Conservation (phyloP, 805 yeast genomes). For the Wickerhamiella spandovensis region DNA sequence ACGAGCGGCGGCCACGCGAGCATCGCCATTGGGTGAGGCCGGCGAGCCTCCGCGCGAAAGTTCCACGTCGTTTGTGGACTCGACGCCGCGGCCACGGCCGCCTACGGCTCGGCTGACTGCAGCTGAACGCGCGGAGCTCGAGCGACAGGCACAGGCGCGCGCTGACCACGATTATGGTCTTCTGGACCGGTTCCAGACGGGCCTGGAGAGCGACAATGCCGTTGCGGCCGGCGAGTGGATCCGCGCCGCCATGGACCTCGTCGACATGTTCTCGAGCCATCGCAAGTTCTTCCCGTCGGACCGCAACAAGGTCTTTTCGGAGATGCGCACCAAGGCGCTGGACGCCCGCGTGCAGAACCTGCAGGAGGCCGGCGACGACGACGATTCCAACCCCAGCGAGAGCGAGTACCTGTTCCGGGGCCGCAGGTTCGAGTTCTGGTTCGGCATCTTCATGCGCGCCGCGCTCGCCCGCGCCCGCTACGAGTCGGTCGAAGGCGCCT, state of each 20-base stretch:
- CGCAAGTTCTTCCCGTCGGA: conserved; percentile 69
- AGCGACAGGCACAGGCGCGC: conserved; percentile 41
- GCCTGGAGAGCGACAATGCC: conserved; percentile 36
- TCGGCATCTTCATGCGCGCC: conserved; percentile 66
- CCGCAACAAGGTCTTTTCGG: conserved; percentile 33
- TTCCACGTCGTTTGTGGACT: conserved; percentile 6
- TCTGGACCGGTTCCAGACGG: conserved; percentile 38
- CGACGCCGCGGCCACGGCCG: not conserved
- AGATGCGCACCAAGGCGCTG: conserved; percentile 17
- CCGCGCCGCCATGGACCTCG: conserved; percentile 65
- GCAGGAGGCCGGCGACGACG: conserved; percentile 20
- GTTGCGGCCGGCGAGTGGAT: conserved; percentile 72
- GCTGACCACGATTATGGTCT: conserved; percentile 25
- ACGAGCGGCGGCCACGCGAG: not conserved
- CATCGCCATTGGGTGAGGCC: not conserved
- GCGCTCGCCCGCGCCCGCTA: conserved; percentile 52
- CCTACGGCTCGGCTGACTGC: conserved; percentile 11
- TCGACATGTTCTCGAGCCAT: conserved; percentile 70
- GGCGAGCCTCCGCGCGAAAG: not conserved
- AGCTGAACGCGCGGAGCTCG: conserved; percentile 27
- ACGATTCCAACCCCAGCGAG: conserved; percentile 2
- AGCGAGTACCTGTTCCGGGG: conserved; percentile 49
- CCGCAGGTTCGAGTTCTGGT: conserved; percentile 68
- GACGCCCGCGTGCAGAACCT: conserved; percentile 20
- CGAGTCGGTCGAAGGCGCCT: conserved; percentile 49